Conservation (phyloP, 768 basidiomycete genomes). For the Russula earlei region DNA sequence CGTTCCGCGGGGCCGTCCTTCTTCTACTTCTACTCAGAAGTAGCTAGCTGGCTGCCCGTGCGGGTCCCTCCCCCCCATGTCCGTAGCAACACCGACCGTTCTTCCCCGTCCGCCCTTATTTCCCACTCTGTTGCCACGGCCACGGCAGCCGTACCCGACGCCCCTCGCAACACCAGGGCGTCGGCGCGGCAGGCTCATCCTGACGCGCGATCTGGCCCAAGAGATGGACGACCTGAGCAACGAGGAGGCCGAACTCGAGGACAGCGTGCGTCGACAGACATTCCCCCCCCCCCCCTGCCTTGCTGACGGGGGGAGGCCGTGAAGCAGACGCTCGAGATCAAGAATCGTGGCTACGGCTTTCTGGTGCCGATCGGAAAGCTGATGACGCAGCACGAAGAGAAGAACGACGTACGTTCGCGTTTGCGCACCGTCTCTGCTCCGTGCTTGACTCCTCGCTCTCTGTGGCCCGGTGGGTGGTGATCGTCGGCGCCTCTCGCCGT, state of each 20-base stretch:
- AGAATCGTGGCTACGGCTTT: slow-evolving; percentile 56
- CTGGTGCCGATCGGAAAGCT: slow-evolving; percentile 66
- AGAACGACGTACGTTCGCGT: slow-evolving; percentile 64
- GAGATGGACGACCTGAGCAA: slow-evolving; percentile 82
- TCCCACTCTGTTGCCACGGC: slow-evolving; percentile 56
- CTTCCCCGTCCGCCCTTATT: slow-evolving; percentile 53
- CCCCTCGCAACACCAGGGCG: slow-evolving; percentile 45
- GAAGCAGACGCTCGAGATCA: slow-evolving; percentile 46
- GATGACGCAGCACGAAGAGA: slow-evolving; percentile 72
- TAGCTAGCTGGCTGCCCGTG: too few relatives aligned
- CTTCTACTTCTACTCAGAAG: too few relatives aligned
- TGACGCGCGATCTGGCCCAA: slow-evolving; percentile 55
- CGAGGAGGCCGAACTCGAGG: slow-evolving; percentile 76
- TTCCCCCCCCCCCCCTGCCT: background rate
- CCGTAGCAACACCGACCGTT: slow-evolving; percentile 60
- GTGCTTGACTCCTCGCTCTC: too few relatives aligned
- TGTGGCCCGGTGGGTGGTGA: too few relatives aligned
- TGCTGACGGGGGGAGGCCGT: background rate
- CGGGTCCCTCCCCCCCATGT: too few relatives aligned
- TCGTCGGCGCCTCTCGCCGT: slow-evolving; percentile 20
- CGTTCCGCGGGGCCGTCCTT: too few relatives aligned
- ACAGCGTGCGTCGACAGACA: slow-evolving; percentile 40
- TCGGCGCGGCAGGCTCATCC: slow-evolving; percentile 48
- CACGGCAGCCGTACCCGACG: slow-evolving; percentile 54
- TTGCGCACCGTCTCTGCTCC: background rate